Percentiles rank a stretch among this genome's conserved stretches.
Conservation (phyloP, 2,329 filamentous ascomycete genomes). For the Parastagonospora nodorum region DNA sequence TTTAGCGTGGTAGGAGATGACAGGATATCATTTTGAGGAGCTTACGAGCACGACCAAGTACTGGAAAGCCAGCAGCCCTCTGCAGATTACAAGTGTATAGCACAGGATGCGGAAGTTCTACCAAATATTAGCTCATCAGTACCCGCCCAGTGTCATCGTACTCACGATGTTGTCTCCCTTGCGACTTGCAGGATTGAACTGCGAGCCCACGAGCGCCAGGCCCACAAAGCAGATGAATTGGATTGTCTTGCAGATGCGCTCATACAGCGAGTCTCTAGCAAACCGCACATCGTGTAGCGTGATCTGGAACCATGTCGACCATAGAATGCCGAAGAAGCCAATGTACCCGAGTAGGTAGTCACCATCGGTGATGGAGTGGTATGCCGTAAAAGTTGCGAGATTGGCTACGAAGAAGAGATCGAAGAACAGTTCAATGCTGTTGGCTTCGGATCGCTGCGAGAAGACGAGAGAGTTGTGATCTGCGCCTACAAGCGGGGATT, state of each 20-base stretch:
- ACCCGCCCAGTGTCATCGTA: not conserved
- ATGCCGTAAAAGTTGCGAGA: slow-evolving; percentile 47
- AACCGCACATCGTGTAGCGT: slow-evolving; percentile 49
- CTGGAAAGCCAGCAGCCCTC: slow-evolving; percentile 38
- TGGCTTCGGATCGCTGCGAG: slow-evolving; percentile 47
- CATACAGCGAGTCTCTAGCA: slow-evolving; percentile 45
- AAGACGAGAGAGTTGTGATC: slow-evolving; percentile 44
- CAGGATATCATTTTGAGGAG: not conserved
- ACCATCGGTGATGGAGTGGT: slow-evolving; percentile 45
- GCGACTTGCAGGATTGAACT: slow-evolving; percentile 37
- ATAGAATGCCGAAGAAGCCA: slow-evolving; percentile 47
- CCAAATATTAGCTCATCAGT: slow-evolving; percentile 3
- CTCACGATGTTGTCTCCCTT: slow-evolving; percentile 36
- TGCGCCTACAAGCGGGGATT: slow-evolving; percentile 43
- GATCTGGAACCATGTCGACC: slow-evolving; percentile 47
- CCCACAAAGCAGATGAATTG: slow-evolving; percentile 47
- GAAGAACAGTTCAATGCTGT: slow-evolving; percentile 46
- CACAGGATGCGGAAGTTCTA: slow-evolving; percentile 45
- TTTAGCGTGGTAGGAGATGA: slow-evolving; percentile 1
- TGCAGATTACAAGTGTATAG: slow-evolving; percentile 42
- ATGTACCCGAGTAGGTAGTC: slow-evolving; percentile 43
- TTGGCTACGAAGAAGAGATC: slow-evolving; percentile 42
- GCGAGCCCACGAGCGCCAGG: slow-evolving; percentile 42
- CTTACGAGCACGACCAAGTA: slow-evolving; percentile 40
- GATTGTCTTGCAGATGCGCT: slow-evolving; percentile 43